These are phyloP conservation scores for Colletotrichum zoysiae DNA, from an alignment of 2,329 filamentous ascomycete species.

Conservation along the genomic window DNA sequence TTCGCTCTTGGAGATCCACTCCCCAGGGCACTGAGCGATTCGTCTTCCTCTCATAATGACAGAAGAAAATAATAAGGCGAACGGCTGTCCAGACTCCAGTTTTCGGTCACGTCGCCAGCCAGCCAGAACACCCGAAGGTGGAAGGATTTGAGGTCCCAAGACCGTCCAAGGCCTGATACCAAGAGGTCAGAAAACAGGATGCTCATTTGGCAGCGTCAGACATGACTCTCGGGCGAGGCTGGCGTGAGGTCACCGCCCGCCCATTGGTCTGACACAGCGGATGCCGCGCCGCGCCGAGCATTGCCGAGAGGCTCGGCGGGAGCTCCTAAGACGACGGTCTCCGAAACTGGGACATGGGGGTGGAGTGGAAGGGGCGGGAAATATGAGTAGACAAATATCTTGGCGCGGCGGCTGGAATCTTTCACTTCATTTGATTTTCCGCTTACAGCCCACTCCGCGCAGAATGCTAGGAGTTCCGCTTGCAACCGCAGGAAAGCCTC, in stretches of 20 bases:
- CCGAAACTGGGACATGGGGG: conserved; percentile 26
- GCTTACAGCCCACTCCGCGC: conserved; percentile 10
- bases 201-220: conserved; percentile 27
- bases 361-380: conserved; percentile 2
- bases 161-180: conserved; percentile 22
- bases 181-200: conserved; percentile 3
- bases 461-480: conserved; percentile 3
- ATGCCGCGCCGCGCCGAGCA: conserved; percentile 40
- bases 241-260: conserved; percentile 10
- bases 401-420: conserved; percentile 17
- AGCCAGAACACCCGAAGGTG: conserved; percentile 2
- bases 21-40: not conserved
- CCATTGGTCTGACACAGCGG: conserved; percentile 32
- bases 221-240: conserved; percentile 36
- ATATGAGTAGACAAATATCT: conserved; percentile 18
- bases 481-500: conserved; percentile 24
- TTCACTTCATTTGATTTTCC: conserved; percentile 17
- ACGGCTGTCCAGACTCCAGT: not conserved
- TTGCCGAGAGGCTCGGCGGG: conserved; percentile 42
- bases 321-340: conserved; percentile 21
- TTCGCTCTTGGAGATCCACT: not conserved
- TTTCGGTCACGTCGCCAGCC: not conserved
- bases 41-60: conserved; percentile 19
- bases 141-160: conserved; percentile 33
- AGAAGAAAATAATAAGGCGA: conserved; percentile 25